Conservation (phyloP, 2,329 filamentous ascomycete genomes). For the Penicillium verrucosum region DNA sequence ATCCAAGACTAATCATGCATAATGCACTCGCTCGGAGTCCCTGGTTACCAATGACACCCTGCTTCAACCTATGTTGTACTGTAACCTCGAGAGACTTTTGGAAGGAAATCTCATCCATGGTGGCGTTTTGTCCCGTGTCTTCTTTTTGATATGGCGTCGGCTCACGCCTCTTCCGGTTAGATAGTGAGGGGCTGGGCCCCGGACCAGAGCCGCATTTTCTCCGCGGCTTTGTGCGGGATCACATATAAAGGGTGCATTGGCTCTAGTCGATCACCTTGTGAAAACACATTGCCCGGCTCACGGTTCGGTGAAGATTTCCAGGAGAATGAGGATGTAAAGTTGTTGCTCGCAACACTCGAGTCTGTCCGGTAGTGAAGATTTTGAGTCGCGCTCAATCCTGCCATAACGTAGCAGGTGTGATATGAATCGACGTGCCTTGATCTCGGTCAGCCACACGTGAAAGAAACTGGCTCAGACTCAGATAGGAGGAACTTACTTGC, state of each 20-base stretch:
- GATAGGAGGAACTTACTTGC: conserved; percentile 60
- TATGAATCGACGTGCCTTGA: conserved; percentile 76
- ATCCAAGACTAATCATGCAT: conserved; percentile 6
- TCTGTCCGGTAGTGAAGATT: conserved; percentile 55
- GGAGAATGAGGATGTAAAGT: conserved; percentile 38
- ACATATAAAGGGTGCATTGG: conserved; percentile 81
- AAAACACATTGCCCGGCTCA: conserved; percentile 60
- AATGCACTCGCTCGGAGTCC: conserved; percentile 4
- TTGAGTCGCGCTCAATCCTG: conserved; percentile 78
- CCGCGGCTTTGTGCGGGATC: conserved; percentile 68
- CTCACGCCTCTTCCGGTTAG: not conserved
- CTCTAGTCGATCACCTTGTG: conserved; percentile 65
- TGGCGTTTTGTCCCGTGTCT: not conserved
- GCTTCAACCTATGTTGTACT: not conserved
- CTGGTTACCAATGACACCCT: conserved; percentile 1
- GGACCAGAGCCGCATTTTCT: conserved; percentile 65
- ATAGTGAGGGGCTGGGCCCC: conserved; percentile 32
- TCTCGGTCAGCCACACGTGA: conserved; percentile 21
- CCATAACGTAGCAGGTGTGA: conserved; percentile 88
- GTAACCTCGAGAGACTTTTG: not conserved
- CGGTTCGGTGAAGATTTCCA: conserved; percentile 41
- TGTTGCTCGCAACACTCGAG: conserved; percentile 28
- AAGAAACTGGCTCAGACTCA: conserved; percentile 1
- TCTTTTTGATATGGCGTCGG: not conserved
- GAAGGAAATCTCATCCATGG: not conserved